phyloP scores from a whole-genome alignment of 2,329 filamentous ascomycete species.

The Calonectria pseudoreteaudii region DNA sequence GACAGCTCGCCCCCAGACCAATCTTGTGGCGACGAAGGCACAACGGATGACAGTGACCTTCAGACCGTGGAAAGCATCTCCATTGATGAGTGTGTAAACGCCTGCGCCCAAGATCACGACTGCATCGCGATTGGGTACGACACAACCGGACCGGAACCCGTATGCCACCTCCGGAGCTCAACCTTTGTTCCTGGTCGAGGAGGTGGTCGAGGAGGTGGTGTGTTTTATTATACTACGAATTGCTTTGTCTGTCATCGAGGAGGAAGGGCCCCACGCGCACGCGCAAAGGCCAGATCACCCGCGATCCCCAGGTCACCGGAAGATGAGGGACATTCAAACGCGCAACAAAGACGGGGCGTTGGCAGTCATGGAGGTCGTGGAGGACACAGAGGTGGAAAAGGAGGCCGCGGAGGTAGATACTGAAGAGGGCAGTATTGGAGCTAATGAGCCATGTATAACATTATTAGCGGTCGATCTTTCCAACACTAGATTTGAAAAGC shows the following conservation, averaged over 20 bases:
- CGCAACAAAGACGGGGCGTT: not conserved
- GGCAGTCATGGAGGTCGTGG: not conserved
- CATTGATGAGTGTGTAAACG: not conserved
- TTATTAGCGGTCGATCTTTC: too few species aligned
- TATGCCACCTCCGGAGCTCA: not conserved
- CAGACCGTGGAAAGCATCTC: not conserved
- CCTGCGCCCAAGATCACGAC: not conserved
- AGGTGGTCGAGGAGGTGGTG: too few species aligned
- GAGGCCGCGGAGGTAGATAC: not conserved
- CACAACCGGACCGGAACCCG: not conserved
- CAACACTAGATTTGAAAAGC: too few species aligned
- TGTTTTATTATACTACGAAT: not conserved
- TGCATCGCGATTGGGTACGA: not conserved
- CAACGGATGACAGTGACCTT: not conserved
- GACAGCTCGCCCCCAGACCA: not conserved
- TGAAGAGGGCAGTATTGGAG: not conserved
- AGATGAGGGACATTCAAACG: not conserved
- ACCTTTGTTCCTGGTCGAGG: not conserved
- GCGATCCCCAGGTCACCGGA: not conserved
- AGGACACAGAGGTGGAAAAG: not conserved
- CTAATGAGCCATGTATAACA: too few species aligned
- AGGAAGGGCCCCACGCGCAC: not conserved
- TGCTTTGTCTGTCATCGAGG: not conserved
- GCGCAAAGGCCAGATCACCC: not conserved
- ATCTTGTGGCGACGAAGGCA: not conserved